Evolutionary conservation across 768 basidiomycete genomes (phyloP).

Genomic region (Suillus discolor): DNA sequence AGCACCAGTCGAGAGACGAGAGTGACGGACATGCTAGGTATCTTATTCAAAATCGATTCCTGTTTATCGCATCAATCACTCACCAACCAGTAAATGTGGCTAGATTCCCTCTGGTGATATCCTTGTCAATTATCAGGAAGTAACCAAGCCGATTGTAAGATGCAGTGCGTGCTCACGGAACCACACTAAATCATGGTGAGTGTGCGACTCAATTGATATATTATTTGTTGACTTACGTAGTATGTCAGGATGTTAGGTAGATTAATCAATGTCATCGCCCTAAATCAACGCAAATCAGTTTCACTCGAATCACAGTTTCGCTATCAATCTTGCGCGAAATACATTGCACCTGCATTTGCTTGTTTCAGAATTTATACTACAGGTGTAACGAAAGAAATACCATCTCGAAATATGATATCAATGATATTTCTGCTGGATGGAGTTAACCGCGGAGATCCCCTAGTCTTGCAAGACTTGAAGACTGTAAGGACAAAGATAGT

Average conservation of each 20-base stretch:
- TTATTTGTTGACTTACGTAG: background rate
- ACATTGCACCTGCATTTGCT: constrained; percentile 48
- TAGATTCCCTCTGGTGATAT: constrained; percentile 46
- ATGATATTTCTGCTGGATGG: constrained; percentile 37
- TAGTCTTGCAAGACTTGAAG: constrained; percentile 42
- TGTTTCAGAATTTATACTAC: background rate
- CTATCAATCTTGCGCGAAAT: constrained; percentile 49
- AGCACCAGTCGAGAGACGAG: constrained; percentile 61
- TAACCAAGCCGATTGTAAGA: background rate
- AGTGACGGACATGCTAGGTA: constrained; percentile 46
- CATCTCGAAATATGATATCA: constrained; percentile 50
- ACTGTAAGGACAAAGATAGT: constrained; percentile 51
- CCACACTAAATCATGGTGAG: background rate
- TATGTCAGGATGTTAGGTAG: background rate
- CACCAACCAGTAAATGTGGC: constrained; percentile 55
- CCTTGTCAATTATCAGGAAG: constrained; percentile 29
- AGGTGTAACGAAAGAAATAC: constrained; percentile 31
- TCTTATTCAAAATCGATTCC: background rate
- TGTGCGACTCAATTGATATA: background rate
- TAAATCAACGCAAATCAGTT: background rate
- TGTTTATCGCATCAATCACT: constrained; percentile 11
- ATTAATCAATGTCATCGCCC: background rate
- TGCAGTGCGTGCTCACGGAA: background rate
- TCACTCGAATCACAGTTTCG: constrained; percentile 17
- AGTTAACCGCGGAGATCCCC: constrained; percentile 25